Percentiles rank a stretch among this genome's conserved stretches.
Conservation (phyloP, 306 rosid genomes). For the Urtica urens region DNA sequence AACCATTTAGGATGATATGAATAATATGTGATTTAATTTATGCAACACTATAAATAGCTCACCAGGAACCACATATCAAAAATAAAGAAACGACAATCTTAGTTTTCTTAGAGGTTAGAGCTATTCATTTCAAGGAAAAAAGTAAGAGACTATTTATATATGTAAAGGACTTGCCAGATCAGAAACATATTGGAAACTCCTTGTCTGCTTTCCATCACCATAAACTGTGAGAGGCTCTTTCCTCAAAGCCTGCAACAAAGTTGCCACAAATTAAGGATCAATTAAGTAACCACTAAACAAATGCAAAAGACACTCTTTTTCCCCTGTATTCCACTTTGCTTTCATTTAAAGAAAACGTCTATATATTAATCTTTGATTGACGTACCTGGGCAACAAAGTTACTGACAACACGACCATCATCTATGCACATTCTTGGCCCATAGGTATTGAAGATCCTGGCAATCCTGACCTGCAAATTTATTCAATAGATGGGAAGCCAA, state of each 20-base stretch:
- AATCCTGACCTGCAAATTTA: conserved; percentile 95
- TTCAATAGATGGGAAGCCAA: no score
- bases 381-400: conserved; percentile 94
- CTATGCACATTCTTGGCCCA: conserved; percentile 98
- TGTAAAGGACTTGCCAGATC: conserved; percentile 53
- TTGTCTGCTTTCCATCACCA: conserved; percentile 98
- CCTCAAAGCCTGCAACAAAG: conserved; percentile 78
- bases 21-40: no score
- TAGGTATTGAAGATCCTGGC: conserved; percentile 98
- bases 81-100: not conserved
- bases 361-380: no score
- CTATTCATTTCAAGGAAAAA: not conserved
- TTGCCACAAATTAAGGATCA: conserved; percentile 10
- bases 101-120: no score
- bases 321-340: not conserved
- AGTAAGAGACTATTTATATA: not conserved
- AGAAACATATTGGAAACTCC: conserved; percentile 99
- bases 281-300: not conserved
- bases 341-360: not conserved
- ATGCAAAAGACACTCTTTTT: not conserved
- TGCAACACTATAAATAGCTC: no score
- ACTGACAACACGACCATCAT: conserved; percentile 97
- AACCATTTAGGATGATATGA: no score
- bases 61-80: conserved; percentile 10
- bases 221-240: conserved; percentile 93